Evolutionary conservation across 257 asterid species (phyloP).

Genomic region (Solanum appendiculatum): DNA sequence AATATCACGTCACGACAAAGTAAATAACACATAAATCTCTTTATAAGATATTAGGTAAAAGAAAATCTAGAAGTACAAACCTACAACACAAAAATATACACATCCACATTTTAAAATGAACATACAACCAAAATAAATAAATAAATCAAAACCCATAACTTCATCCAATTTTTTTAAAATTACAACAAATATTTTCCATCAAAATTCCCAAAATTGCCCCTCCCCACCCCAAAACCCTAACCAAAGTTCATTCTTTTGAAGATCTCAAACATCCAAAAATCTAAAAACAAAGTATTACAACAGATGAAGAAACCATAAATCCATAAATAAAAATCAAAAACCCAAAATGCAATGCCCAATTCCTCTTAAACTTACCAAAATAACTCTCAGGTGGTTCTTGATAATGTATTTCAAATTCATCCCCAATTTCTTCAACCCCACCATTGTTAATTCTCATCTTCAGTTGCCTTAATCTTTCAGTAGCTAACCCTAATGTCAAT

Average conservation of each 20-base stretch:
- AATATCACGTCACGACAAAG: accelerated
- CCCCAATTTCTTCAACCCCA: constrained; percentile 25
- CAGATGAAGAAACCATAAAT: constrained; percentile 81
- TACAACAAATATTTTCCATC: background rate
- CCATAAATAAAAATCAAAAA: constrained; percentile 75
- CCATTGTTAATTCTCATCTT: constrained; percentile 35
- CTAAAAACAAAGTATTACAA: constrained; percentile 78
- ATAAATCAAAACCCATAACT: background rate
- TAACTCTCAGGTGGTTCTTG: constrained; percentile 96
- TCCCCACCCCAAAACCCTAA: background rate
- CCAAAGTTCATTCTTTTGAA: background rate
- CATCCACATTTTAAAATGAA: background rate
- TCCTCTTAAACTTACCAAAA: constrained; percentile 88
- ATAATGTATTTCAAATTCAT: constrained; percentile 63
- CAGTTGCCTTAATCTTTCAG: constrained; percentile 68
- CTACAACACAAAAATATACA: background rate
- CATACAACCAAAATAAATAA: background rate
- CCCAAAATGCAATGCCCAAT: constrained; percentile 87
- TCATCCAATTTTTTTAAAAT: background rate
- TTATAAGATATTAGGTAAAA: background rate
- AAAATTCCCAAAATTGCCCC: background rate
- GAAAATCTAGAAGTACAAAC: background rate
- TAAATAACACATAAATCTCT: background rate
- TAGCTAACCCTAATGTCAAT: constrained; percentile 79
- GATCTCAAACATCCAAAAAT: too few relatives aligned